Conservation (phyloP, 2,329 filamentous ascomycete genomes). For the Gaeumannomyces sp. region DNA sequence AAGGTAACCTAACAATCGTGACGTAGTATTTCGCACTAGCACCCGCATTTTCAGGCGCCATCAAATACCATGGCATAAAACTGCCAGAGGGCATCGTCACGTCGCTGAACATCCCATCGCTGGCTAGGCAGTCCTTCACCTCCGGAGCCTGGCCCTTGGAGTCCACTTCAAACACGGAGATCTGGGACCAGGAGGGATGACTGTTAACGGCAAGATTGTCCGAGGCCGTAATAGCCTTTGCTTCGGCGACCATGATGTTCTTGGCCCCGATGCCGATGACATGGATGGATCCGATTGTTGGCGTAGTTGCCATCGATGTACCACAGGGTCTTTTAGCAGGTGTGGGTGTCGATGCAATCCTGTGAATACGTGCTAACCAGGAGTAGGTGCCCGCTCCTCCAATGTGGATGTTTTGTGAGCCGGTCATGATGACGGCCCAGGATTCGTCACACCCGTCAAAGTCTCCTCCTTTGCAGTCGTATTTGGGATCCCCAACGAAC, state of each 20-base stretch:
- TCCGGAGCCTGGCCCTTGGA: constrained; percentile 7
- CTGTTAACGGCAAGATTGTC: constrained; percentile 23
- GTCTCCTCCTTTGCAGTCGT: constrained; percentile 15
- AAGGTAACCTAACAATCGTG: not conserved
- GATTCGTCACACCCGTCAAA: constrained; percentile 18
- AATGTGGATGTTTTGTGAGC: constrained; percentile 18
- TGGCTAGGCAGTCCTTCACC: not conserved
- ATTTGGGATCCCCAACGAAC: constrained; percentile 13
- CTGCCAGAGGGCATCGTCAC: not conserved
- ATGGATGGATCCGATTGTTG: constrained; percentile 19
- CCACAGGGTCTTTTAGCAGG: constrained; percentile 21
- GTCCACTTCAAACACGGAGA: constrained; percentile 19
- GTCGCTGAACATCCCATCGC: not conserved
- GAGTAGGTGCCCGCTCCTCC: constrained; percentile 21
- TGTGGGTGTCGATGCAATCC: constrained; percentile 16
- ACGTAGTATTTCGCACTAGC: not conserved
- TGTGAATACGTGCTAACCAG: constrained; percentile 20
- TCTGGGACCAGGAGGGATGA: constrained; percentile 25
- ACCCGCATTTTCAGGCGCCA: not conserved
- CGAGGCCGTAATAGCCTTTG: constrained; percentile 19
- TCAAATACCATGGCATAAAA: not conserved
- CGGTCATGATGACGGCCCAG: constrained; percentile 19
- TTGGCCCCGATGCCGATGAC: constrained; percentile 26
- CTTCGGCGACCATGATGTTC: constrained; percentile 22
- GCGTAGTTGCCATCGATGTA: constrained; percentile 18